phyloP scores from a whole-genome alignment of 202 grass and related monocot species.

The Miscanthus sacchariflorus region DNA sequence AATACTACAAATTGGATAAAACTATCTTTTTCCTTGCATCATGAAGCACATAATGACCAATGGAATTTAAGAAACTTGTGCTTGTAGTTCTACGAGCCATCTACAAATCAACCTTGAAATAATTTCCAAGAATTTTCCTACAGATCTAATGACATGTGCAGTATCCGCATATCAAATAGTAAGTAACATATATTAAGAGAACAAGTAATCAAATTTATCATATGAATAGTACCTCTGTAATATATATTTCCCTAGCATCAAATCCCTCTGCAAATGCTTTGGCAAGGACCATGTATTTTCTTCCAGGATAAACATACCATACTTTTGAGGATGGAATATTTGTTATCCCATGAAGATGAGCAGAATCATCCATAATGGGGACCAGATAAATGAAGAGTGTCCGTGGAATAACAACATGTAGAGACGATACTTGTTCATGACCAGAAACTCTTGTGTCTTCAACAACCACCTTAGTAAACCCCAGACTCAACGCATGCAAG shows the following conservation, averaged over 20 bases:
- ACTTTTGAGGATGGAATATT: slow-evolving; percentile 68
- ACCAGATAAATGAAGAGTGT: slow-evolving; percentile 77
- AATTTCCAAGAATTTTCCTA: slow-evolving; percentile 29
- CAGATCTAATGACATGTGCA: slow-evolving; percentile 19
- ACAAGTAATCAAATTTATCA: slow-evolving; percentile 19
- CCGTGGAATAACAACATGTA: slow-evolving; percentile 88
- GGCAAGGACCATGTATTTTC: slow-evolving; percentile 67
- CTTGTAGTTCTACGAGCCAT: slow-evolving; percentile 18
- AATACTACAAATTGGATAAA: not conserved
- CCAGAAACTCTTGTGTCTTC: slow-evolving; percentile 88
- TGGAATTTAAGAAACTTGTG: slow-evolving; percentile 8
- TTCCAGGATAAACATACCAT: slow-evolving; percentile 95
- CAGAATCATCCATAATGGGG: slow-evolving; percentile 71
- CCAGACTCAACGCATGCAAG: slow-evolving; percentile 69
- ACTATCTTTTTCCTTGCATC: slow-evolving; percentile 13
- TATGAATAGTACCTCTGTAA: slow-evolving; percentile 75
- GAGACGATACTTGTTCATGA: slow-evolving; percentile 83
- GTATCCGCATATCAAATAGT: slow-evolving; percentile 24
- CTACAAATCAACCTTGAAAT: slow-evolving; percentile 20
- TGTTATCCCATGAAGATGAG: slow-evolving; percentile 58
- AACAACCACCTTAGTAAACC: slow-evolving; percentile 77
- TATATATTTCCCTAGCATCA: slow-evolving; percentile 76
- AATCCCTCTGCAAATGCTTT: slow-evolving; percentile 84
- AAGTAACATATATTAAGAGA: slow-evolving; percentile 46
- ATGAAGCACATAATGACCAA: not conserved